Conservation (phyloP, 331 rosid genomes). For the Rosa hybrid region DNA sequence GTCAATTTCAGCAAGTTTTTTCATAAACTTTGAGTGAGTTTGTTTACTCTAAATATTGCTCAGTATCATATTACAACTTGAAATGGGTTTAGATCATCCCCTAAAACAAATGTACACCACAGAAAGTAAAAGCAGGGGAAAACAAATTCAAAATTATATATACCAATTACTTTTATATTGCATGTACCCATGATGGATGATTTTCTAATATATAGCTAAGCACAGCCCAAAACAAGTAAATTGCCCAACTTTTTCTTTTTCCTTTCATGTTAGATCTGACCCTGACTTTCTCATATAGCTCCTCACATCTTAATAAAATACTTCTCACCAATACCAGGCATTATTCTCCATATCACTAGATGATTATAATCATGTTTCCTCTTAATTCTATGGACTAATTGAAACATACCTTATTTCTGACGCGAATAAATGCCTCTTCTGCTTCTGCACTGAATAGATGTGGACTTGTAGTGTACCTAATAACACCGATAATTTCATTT, state of each 20-base stretch:
- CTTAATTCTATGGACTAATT: slow-evolving; percentile 4
- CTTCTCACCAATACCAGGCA: neutral
- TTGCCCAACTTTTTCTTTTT: neutral
- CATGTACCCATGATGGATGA: neutral
- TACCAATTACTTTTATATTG: neutral
- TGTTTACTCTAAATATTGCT: neutral
- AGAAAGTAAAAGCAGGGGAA: neutral
- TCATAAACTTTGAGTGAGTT: neutral
- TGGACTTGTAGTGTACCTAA: slow-evolving; percentile 94
- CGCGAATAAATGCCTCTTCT: slow-evolving; percentile 80
- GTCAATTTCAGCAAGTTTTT: neutral
- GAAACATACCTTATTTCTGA: slow-evolving; percentile 69
- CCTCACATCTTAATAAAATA: neutral
- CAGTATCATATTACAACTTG: neutral
- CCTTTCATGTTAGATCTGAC: neutral
- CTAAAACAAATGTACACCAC: neutral
- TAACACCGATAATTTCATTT: neutral
- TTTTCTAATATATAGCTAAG: neutral
- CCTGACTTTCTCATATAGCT: neutral
- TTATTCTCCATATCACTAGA: neutral
- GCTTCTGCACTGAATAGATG: slow-evolving; percentile 83
- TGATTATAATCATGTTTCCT: neutral
- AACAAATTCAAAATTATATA: neutral
- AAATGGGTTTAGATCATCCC: neutral
- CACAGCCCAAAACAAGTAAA: neutral